These are phyloP conservation scores for Hypoxylon rubiginosum DNA, from an alignment of 2,329 filamentous ascomycete species.

Conservation along the genomic window DNA sequence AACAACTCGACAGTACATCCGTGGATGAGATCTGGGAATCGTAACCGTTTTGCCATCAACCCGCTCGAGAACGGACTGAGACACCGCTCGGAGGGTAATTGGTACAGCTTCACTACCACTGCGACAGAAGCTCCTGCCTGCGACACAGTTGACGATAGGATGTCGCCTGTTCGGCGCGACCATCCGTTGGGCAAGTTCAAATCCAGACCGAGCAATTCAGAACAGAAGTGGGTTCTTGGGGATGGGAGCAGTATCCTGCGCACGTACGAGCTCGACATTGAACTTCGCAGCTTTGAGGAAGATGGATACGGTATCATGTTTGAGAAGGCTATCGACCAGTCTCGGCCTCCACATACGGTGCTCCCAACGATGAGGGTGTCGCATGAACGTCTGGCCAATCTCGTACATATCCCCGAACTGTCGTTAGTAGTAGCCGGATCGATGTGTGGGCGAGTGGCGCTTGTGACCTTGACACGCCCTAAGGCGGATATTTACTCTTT, in stretches of 20 bases:
- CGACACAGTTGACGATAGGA: constrained; percentile 1
- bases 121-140: neutral
- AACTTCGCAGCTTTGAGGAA: constrained; percentile 56
- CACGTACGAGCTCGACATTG: constrained; percentile 63
- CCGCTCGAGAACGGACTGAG: constrained; percentile 25
- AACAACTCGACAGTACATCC: constrained; percentile 48
- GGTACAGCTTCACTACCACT: constrained; percentile 24
- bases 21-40: constrained; percentile 41
- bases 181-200: neutral
- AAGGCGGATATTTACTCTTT: constrained; percentile 44
- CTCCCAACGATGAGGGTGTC: constrained; percentile 45
- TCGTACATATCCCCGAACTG: constrained; percentile 75
- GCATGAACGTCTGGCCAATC: constrained; percentile 71
- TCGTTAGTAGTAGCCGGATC: constrained; percentile 77
- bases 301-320: constrained; percentile 53
- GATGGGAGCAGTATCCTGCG: constrained; percentile 58
- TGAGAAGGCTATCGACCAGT: constrained; percentile 47
- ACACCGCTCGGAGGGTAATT: constrained; percentile 11
- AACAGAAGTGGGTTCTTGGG: constrained; percentile 20
- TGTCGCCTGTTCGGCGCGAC: neutral
- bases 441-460: constrained; percentile 73
- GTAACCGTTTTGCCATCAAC: constrained; percentile 34
- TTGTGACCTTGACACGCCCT: constrained; percentile 71
- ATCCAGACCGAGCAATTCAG: neutral
- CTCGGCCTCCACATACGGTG: constrained; percentile 48